Base-by-base conservation (phyloP, 1,284 basidiomycete species). In the Puccinia triticina region DNA sequence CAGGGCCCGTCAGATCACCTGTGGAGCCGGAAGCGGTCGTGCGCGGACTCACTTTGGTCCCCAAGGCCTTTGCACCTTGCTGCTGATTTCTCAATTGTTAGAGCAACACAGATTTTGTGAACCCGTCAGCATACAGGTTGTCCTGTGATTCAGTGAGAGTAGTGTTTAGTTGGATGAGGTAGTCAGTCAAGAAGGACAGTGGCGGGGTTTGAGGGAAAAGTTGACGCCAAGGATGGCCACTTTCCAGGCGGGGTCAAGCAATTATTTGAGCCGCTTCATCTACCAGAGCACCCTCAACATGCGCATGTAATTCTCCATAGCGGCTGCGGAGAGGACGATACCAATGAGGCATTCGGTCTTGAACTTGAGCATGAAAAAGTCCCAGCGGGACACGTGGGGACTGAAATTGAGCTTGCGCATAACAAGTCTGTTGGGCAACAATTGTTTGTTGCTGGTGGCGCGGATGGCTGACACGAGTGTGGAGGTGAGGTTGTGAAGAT, bases 381-480 rank as follows among this genome's bases (percentile, higher is more conserved):
- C 96, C 97, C 97, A 99, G 2, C 97, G 97, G 23, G 96, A 93
- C 87, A 99, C 96, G 46, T 95, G 95, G 84, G 96, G 94, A 2
- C 92, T 93, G 86, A 95, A 98, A 85, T 98, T 95, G 48, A 98
- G 91, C 74, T 99, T 96, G 74, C 95, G 92, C 1, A 95, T 96
- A 85, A 99, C 97, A 10, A 99, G 91, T 12, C 96, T 91, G 37
- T 95, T 92, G 8, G 98, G 90, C 11, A 98, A 92, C 84, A 97
- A 95, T 4, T 92, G 89, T 84, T 96, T 50, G 50, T 86, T 84
- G 74, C 86, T 55, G 14, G 72, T 82, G 0, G 61, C 29, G 12
- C 94, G 92, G 82, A 99, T 93, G 16, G 97, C 96, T 0, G 94
- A 93, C 87, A 99, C 97, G 64, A 99, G 90, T 18, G 95, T 96